Percentiles rank a stretch among this genome's conserved stretches.
Evolutionary conservation across 1,284 basidiomycete species (phyloP).

Genomic region (Trichosporon inkin): DNA sequence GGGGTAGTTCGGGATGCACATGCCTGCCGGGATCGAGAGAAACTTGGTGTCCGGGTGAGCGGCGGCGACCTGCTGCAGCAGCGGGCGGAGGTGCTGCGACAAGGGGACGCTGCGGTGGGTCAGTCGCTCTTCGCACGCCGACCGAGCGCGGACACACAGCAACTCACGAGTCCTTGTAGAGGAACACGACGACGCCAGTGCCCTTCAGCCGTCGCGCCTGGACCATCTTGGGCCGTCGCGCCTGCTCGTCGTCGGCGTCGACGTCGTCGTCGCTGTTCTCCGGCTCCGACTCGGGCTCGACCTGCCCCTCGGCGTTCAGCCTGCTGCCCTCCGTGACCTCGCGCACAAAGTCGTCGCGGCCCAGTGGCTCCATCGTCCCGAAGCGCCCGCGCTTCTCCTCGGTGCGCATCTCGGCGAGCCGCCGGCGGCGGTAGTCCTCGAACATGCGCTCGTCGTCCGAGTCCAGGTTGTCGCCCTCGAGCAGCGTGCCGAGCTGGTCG

Average conservation of each 20-base stretch:
- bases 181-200: conserved; percentile 57
- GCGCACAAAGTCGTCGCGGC: conserved; percentile 85
- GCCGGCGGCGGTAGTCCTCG: conserved; percentile 63
- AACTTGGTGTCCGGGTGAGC: conserved; percentile 91
- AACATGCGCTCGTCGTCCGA: conserved; percentile 76
- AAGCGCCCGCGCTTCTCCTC: conserved; percentile 67
- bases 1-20: conserved; percentile 94
- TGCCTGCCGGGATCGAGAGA: conserved; percentile 88
- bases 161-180: conserved; percentile 56
- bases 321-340: conserved; percentile 92
- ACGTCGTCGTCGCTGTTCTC: conserved; percentile 41
- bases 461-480: conserved; percentile 66
- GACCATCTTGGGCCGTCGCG: conserved; percentile 26
- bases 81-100: conserved; percentile 69
- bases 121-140: too few species aligned
- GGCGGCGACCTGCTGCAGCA: conserved; percentile 68
- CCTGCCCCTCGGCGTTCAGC: conserved; percentile 61
- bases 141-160: too few species aligned
- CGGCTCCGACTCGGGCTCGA: conserved; percentile 51
- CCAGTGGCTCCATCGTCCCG: conserved; percentile 82
- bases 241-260: conserved; percentile 40
- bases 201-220: conserved; percentile 45
- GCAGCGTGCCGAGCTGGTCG: conserved; percentile 59
- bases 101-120: conserved; percentile 61
- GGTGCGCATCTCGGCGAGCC: conserved; percentile 63